phyloP scores from a whole-genome alignment of 805 yeast genomes.

The Metschnikowia bowlesiae region DNA sequence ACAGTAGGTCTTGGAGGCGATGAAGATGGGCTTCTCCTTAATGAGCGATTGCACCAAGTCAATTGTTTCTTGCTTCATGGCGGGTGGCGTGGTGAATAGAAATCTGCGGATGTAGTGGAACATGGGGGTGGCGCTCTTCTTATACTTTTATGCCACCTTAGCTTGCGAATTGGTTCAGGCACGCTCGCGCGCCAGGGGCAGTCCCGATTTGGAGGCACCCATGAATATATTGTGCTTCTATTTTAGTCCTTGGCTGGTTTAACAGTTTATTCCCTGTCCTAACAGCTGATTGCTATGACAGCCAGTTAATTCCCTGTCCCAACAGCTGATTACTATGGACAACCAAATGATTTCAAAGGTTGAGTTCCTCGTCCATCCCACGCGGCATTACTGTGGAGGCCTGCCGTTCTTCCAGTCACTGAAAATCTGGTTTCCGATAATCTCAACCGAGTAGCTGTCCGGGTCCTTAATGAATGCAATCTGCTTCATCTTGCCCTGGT shows the following conservation, averaged over 20 bases:
- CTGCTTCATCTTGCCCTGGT: slow-evolving; percentile 51
- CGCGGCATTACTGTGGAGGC: slow-evolving; percentile 9
- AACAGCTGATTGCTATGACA: too few relatives aligned
- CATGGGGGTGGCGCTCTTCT: slow-evolving; percentile 2
- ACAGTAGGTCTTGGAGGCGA: slow-evolving; percentile 49
- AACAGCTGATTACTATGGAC: too few relatives aligned
- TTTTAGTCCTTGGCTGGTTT: too few relatives aligned
- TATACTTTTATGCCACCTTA: neutral
- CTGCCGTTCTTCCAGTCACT: slow-evolving; percentile 15
- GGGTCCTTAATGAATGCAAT: slow-evolving; percentile 83
- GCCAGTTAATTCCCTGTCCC: too few relatives aligned
- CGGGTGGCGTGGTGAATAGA: slow-evolving; percentile 28
- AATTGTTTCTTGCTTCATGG: slow-evolving; percentile 57
- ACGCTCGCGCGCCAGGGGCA: neutral
- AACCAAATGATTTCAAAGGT: too few relatives aligned
- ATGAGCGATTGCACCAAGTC: slow-evolving; percentile 61
- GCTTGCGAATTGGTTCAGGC: neutral
- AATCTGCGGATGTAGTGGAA: slow-evolving; percentile 9
- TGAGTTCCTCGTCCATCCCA: too few relatives aligned
- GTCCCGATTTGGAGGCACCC: too few relatives aligned
- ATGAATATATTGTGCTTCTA: too few relatives aligned
- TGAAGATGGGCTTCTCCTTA: slow-evolving; percentile 60
- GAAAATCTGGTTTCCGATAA: slow-evolving; percentile 44
- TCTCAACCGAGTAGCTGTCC: slow-evolving; percentile 83
- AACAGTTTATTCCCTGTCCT: too few relatives aligned